These are phyloP conservation scores for Cerrena zonata DNA, from an alignment of 1,284 basidiomycete species.

Conservation along the genomic window DNA sequence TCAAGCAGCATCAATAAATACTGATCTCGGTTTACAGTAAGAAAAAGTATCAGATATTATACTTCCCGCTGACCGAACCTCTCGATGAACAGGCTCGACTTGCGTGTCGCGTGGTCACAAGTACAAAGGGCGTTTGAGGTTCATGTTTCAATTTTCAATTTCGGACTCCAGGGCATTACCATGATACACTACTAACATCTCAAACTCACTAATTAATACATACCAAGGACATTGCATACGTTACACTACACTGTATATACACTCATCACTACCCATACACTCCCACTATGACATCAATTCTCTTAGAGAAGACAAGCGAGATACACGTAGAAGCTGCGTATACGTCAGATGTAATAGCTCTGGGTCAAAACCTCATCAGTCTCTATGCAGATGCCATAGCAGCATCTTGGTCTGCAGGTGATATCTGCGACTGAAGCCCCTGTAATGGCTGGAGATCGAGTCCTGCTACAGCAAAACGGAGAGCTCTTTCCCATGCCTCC, in stretches of 20 bases:
- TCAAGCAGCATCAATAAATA: background rate
- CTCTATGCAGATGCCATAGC: conserved; percentile 36
- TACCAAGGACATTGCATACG: no score
- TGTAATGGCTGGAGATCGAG: conserved; percentile 52
- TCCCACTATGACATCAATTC: no score
- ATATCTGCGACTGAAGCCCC: conserved; percentile 14
- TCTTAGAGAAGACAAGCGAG: no score
- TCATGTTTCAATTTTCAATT: no score
- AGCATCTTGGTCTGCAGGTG: conserved; percentile 22
- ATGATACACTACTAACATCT: no score
- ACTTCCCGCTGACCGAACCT: conserved; percentile 59
- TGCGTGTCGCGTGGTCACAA: conserved; percentile 47
- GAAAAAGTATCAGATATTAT: conserved; percentile 62
- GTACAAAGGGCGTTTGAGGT: conserved; percentile 27
- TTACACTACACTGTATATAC: background rate
- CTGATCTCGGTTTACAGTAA: conserved; percentile 30
- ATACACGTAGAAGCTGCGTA: no score
- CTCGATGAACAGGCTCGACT: conserved; percentile 46
- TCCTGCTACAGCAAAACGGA: conserved; percentile 72
- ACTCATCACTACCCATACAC: background rate
- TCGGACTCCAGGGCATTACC: no score
- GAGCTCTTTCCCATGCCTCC: conserved; percentile 83
- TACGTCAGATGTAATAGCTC: no score
- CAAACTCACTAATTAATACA: no score
- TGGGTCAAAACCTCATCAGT: background rate